Evolutionary conservation across 306 rosid genomes (phyloP), one percentile per base, ranked within the genome.

Genomic region (Sphenostylis stenocarpa): DNA sequence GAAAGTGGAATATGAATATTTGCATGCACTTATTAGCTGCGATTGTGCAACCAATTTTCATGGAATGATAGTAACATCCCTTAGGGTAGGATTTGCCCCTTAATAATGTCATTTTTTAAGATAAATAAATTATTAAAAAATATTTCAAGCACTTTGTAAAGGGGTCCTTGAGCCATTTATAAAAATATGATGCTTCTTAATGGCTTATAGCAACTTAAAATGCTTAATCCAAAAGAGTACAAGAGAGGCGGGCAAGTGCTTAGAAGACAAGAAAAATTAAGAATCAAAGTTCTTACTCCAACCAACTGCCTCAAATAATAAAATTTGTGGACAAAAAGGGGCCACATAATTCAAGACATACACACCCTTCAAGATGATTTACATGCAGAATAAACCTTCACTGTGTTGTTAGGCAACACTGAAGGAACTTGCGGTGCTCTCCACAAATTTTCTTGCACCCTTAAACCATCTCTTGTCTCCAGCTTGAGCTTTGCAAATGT

Each of bases 401-500:
- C 57, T 7, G 26, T 48, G 67, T 72, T 74, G 71, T 86, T 84
- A 87, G 60, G 98, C 98, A 83, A 94, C 94, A 84, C 96, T 91
- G 94, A 94, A 94, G 51, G 98, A 94, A 80, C 48, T 39, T 43
- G 91, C 87, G 56, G 95, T 31, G 83, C 72, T 87, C 86, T 94
- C 98, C 49, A 94, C 97, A 64, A 67, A 94, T 83, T 56, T 91
- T 83, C 89, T 91, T 52, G 97, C 96, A 57, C 98, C 98, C 87
- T 94, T 94, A 64, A 94, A 94, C 98, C 98, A 94, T 93, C 98
- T 86, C 93, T 94, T 94, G 93, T 94, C 98, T 28, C 98, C 98
- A 23, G 98, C 98, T 86, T 94, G 98, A 29, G 96, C 98, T 86
- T 94, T 94, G 90, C 93, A 90, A 52, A 94, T 85, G 91, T 90